phyloP scores from a whole-genome alignment of 1,139 yeast genomes.

The Blastobotrys persicus region DNA sequence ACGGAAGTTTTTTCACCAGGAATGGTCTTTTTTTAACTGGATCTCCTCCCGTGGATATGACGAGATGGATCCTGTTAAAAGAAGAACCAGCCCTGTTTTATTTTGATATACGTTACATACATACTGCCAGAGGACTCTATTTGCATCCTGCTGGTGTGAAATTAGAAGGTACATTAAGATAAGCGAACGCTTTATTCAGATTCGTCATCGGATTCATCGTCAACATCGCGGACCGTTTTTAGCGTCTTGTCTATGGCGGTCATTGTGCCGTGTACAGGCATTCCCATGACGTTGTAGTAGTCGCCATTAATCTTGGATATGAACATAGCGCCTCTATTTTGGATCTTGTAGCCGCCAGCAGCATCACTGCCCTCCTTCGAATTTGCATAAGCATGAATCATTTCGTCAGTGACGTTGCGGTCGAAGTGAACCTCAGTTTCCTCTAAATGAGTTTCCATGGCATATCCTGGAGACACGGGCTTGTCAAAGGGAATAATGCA shows the following conservation, averaged over 20 bases:
- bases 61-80: background rate
- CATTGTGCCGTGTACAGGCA: constrained; percentile 66
- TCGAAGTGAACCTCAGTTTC: constrained; percentile 51
- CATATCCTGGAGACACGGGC: constrained; percentile 43
- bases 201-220: constrained; percentile 18
- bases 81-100: background rate
- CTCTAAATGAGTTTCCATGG: constrained; percentile 42
- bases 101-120: background rate
- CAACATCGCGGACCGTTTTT: constrained; percentile 24
- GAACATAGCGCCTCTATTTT: constrained; percentile 57
- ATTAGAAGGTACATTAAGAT: background rate
- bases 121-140: background rate
- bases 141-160: background rate
- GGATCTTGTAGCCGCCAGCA: constrained; percentile 93
- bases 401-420: constrained; percentile 47
- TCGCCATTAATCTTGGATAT: constrained; percentile 71
- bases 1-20: background rate
- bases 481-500: constrained; percentile 45
- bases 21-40: background rate
- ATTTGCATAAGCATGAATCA: constrained; percentile 59
- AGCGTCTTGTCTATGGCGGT: constrained; percentile 41
- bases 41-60: background rate
- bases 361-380: constrained; percentile 74
- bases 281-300: constrained; percentile 83
- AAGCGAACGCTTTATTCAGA: background rate